Conservation (phyloP, 495 filamentous ascomycete genomes). For the Platismatia glauca region DNA sequence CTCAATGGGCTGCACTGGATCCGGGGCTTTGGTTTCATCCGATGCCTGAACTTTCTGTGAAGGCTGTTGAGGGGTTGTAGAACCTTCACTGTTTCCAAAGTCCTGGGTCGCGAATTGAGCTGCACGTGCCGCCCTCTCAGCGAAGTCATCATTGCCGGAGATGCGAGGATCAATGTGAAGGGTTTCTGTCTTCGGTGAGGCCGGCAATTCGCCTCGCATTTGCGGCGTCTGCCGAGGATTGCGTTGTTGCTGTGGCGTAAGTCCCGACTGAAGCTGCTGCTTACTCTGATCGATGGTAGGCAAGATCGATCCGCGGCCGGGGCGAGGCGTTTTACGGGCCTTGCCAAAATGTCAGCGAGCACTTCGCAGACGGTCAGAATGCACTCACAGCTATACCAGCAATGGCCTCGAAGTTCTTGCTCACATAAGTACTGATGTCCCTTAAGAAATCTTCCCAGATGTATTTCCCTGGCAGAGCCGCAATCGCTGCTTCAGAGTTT, state of each 20-base stretch:
- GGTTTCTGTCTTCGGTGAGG: background rate
- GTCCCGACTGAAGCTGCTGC: background rate
- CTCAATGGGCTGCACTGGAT: constrained; percentile 21
- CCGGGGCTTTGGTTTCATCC: constrained; percentile 22
- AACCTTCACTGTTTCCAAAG: constrained; percentile 17
- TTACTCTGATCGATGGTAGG: constrained; percentile 9
- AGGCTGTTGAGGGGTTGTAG: constrained; percentile 28
- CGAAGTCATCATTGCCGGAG: constrained; percentile 37
- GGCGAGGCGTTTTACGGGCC: constrained; percentile 11
- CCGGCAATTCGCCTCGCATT: background rate
- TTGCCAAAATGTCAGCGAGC: constrained; percentile 4
- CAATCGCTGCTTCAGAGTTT: constrained; percentile 51
- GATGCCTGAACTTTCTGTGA: constrained; percentile 24
- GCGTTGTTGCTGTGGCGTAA: background rate
- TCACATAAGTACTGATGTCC: constrained; percentile 63
- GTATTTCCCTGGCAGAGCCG: constrained; percentile 62
- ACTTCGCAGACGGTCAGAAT: background rate
- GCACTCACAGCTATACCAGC: constrained; percentile 43
- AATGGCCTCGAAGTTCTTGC: constrained; percentile 61
- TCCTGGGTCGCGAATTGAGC: constrained; percentile 47
- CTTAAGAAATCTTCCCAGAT: constrained; percentile 72
- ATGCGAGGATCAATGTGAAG: background rate
- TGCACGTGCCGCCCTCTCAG: constrained; percentile 44
- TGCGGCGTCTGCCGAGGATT: constrained; percentile 7
- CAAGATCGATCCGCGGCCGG: constrained; percentile 9